Evolutionary conservation across 345 rosid genomes (phyloP).

Genomic region (Noccaea bulbosa): DNA sequence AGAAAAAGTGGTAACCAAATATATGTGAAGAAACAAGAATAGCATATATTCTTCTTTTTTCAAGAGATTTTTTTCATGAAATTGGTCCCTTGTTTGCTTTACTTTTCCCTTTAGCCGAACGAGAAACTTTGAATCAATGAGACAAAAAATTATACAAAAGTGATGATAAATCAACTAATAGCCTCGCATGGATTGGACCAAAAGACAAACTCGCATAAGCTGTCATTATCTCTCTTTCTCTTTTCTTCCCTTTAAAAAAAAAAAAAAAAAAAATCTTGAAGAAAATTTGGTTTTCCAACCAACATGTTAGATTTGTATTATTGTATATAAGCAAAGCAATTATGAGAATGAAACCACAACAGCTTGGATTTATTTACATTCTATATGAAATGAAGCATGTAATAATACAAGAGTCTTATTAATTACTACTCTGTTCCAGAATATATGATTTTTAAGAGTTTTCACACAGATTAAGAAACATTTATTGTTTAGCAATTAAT

Average conservation of each 20-base stretch:
- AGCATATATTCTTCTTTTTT: slow-evolving; percentile 33
- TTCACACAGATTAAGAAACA: no score
- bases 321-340: slow-evolving; percentile 4
- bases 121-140: slow-evolving; percentile 14
- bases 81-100: slow-evolving; percentile 36
- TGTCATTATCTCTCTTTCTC: slow-evolving; percentile 27
- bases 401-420: not conserved
- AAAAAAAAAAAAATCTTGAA: slow-evolving; percentile 13
- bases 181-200: slow-evolving; percentile 34
- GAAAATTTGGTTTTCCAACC: slow-evolving; percentile 31
- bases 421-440: no score
- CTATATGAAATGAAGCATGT: slow-evolving; percentile 27
- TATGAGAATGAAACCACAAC: slow-evolving; percentile 38
- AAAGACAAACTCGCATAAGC: slow-evolving; percentile 42
- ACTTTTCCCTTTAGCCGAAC: slow-evolving; percentile 29
- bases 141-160: slow-evolving; percentile 29
- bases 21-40: slow-evolving; percentile 21
- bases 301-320: slow-evolving; percentile 25
- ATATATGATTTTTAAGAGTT: no score
- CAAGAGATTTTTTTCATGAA: slow-evolving; percentile 19
- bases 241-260: not conserved
- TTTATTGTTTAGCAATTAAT: no score
- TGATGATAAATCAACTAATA: slow-evolving; percentile 24
- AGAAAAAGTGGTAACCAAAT: slow-evolving; percentile 9
- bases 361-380: slow-evolving; percentile 30